Evolutionary conservation across 2,329 filamentous ascomycete genomes (phyloP).

Genomic region (Monosporascus sp.): DNA sequence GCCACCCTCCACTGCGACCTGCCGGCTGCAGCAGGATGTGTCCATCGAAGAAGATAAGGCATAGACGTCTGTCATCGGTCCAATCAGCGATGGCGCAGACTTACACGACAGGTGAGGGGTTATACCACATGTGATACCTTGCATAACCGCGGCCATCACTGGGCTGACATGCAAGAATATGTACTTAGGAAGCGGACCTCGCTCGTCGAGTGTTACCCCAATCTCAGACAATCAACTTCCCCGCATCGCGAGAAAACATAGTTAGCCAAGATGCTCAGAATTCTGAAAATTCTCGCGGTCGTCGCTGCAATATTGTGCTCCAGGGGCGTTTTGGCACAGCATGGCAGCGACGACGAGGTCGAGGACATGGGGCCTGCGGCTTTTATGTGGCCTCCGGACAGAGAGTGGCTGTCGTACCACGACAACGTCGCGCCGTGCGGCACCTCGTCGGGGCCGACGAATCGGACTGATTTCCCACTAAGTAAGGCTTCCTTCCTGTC

Average conservation of each 20-base stretch:
- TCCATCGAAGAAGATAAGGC: neutral
- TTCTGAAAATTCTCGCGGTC: neutral
- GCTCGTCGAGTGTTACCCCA: too few species aligned
- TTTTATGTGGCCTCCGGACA: conserved; percentile 56
- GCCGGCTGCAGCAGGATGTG: neutral
- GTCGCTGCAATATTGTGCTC: neutral
- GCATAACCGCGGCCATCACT: neutral
- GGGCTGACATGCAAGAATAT: neutral
- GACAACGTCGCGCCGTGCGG: conserved; percentile 57
- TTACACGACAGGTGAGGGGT: neutral
- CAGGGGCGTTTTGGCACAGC: neutral
- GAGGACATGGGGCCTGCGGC: conserved; percentile 32
- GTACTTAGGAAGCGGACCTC: neutral
- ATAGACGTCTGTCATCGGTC: neutral
- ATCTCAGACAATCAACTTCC: too few species aligned
- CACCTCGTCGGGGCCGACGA: conserved; percentile 38
- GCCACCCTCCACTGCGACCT: neutral
- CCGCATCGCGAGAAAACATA: too few species aligned
- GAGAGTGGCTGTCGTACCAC: conserved; percentile 46
- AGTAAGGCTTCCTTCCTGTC: conserved; percentile 28
- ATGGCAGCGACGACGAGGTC: conserved; percentile 35
- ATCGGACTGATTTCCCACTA: conserved; percentile 53
- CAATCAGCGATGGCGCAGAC: neutral
- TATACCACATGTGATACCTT: neutral
- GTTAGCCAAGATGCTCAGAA: neutral